Evolutionary conservation across 2,329 filamentous ascomycete species (phyloP).

Genomic region (Paecilomyces sp.): DNA sequence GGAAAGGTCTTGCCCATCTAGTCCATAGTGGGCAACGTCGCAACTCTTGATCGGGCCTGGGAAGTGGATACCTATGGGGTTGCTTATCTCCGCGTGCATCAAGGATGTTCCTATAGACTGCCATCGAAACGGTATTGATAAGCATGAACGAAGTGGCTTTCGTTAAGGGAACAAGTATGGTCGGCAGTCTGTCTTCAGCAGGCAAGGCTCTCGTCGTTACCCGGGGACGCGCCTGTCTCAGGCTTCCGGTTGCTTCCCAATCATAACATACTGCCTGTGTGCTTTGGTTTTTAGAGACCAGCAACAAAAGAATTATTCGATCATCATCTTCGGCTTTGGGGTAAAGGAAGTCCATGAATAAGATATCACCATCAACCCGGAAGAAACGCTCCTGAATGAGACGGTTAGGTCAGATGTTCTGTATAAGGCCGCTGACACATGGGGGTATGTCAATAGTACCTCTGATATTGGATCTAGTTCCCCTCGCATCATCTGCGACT

Average conservation of each 20-base stretch:
- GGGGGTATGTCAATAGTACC: slow-evolving; percentile 23
- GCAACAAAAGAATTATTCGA: slow-evolving; percentile 68
- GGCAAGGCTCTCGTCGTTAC: slow-evolving; percentile 23
- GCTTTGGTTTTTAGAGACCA: slow-evolving; percentile 40
- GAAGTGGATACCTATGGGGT: slow-evolving; percentile 23
- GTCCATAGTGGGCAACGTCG: slow-evolving; percentile 60
- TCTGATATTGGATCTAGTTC: slow-evolving; percentile 54
- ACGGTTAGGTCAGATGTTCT: slow-evolving; percentile 4
- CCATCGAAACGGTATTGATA: slow-evolving; percentile 55
- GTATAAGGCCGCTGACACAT: slow-evolving; percentile 9
- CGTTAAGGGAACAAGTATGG: slow-evolving; percentile 65
- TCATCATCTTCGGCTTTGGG: slow-evolving; percentile 59
- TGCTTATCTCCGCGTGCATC: slow-evolving; percentile 11
- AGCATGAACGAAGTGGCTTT: slow-evolving; percentile 65
- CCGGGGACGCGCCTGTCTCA: slow-evolving; percentile 19
- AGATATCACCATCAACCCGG: slow-evolving; percentile 62
- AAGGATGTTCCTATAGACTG: slow-evolving; percentile 38
- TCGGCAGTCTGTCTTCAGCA: slow-evolving; percentile 49
- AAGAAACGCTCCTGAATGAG: slow-evolving; percentile 38
- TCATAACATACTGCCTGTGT: slow-evolving; percentile 46
- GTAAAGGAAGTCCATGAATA: slow-evolving; percentile 80
- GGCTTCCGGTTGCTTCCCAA: slow-evolving; percentile 42
- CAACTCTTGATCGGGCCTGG: slow-evolving; percentile 17
- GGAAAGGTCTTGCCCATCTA: slow-evolving; percentile 72
- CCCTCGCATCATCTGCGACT: slow-evolving; percentile 43